Percentiles rank a stretch among this genome's conserved stretches.
Evolutionary conservation across 148 eudicot genomes (phyloP).

Genomic region (Vaccinium macrocarpon): DNA sequence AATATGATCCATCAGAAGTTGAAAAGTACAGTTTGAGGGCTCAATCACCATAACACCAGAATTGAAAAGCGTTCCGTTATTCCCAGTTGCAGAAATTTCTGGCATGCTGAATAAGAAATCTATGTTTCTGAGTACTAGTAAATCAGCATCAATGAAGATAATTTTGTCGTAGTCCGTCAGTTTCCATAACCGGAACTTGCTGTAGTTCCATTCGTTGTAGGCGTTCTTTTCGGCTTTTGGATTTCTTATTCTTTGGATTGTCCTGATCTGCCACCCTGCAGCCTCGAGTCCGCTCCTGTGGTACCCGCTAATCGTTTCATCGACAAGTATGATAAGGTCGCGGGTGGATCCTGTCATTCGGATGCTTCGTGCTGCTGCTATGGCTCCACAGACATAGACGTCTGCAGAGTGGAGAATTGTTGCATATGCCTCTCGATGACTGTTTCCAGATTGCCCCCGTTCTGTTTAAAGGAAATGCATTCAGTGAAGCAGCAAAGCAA

Average conservation of each 20-base stretch:
- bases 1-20: slow-evolving; percentile 68
- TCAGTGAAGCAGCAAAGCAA: not conserved
- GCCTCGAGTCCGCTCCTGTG: slow-evolving; percentile 63
- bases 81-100: slow-evolving; percentile 80
- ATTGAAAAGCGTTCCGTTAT: slow-evolving; percentile 71
- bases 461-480: slow-evolving; percentile 28
- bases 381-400: slow-evolving; percentile 80
- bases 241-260: slow-evolving; percentile 69
- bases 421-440: slow-evolving; percentile 68
- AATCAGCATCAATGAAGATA: slow-evolving; percentile 82
- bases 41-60: slow-evolving; percentile 90
- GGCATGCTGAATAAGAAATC: slow-evolving; percentile 79
- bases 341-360: slow-evolving; percentile 71
- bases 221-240: slow-evolving; percentile 84
- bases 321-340: slow-evolving; percentile 75
- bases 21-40: slow-evolving; percentile 75
- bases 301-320: slow-evolving; percentile 60
- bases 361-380: slow-evolving; percentile 83
- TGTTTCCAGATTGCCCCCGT: slow-evolving; percentile 31
- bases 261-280: slow-evolving; percentile 74
- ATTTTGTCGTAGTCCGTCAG: slow-evolving; percentile 78
- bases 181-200: slow-evolving; percentile 91
- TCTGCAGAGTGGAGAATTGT: slow-evolving; percentile 82
- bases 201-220: slow-evolving; percentile 88
- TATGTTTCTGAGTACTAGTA: slow-evolving; percentile 65